Evolutionary conservation across 495 filamentous ascomycete genomes (phyloP), one percentile per base, ranked within the genome.

Genomic region (Tetracladium setigerum): DNA sequence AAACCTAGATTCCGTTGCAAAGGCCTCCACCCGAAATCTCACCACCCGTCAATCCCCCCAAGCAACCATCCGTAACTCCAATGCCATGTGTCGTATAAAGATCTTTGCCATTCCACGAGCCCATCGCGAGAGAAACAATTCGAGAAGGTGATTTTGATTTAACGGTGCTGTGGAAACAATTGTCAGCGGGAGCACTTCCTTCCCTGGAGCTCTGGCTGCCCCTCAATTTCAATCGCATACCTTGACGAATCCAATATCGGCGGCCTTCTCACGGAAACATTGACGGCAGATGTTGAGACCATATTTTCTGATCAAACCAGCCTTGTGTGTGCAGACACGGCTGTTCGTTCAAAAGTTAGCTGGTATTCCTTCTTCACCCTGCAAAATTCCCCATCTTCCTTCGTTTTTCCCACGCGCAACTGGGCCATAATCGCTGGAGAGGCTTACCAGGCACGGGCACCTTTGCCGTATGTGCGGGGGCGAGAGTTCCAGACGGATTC

Each of bases 401-500:
- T 38, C 22, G 4, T 12, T 2, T 44, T 44, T 17, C n/a, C 17
- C 5, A 3, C 30, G 10, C 19, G n/a, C 39, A 12, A 42, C 8
- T 14, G 11, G 16, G 24, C 9, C 6, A 18, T 44, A 12, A 12
- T 9, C n/a, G 41, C 30, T 15, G 37, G 10, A 14, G 4, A 43
- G 32, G 27, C 81, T 58, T 85, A 95, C 91, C 91, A 98, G 57
- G 69, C 60, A 61, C 91, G 84, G 65, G 87, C 73, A 63, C 91
- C 91, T 81, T 96, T 96, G 77, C 91, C 91, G 78, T 91, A 95
- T 67, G 70, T 84, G 72, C 91, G 86, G 58, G 92, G 92, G 67
- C 92, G 89, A 67, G 88, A 95, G 84, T 91, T 94, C 92, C 92
- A 98, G 74, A 98, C 89, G 58, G 84, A 87, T 77, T 96, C 92